Percentiles rank a stretch among this genome's conserved stretches.
Conservation (phyloP, 169 alveolate species). For the Prorocentrum cordatum region DNA sequence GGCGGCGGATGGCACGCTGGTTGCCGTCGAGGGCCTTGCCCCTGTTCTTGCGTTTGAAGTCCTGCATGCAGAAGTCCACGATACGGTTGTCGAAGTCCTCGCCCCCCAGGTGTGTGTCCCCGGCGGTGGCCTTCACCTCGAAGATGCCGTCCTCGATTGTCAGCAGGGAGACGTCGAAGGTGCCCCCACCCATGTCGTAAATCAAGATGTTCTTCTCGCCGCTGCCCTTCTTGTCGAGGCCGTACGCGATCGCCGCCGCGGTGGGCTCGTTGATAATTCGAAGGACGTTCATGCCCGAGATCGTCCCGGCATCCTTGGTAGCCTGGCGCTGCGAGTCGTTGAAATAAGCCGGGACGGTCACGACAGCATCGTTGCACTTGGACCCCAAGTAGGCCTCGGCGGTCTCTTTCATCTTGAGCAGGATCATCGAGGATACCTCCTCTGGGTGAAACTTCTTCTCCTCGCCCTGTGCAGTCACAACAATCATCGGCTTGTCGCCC, state of each 20-base stretch:
- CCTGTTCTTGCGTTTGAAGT: background rate
- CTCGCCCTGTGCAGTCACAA: constrained; percentile 84
- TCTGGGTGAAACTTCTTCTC: constrained; percentile 93
- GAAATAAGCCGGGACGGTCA: constrained; percentile 98
- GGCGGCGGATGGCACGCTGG: background rate
- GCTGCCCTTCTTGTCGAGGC: constrained; percentile 85
- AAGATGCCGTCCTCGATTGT: constrained; percentile 94
- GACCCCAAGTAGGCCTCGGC: constrained; percentile 93
- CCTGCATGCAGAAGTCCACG: background rate
- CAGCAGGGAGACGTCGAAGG: constrained; percentile 76
- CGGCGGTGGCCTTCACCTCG: constrained; percentile 98
- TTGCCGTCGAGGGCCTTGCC: background rate
- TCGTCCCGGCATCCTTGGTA: constrained; percentile 98
- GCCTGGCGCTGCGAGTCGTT: constrained; percentile 98
- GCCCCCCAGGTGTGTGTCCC: constrained; percentile 99
- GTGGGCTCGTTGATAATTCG: constrained; percentile 93
- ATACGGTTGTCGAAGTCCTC: constrained; percentile 92
- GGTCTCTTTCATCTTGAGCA: constrained; percentile 93
- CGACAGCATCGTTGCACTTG: constrained; percentile 92
- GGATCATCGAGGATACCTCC: constrained; percentile 93
- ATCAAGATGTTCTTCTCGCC: constrained; percentile 86
- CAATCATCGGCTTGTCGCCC: constrained; percentile 90
- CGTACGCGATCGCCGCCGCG: constrained; percentile 96
- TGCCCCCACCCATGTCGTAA: constrained; percentile 90
- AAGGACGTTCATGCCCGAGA: constrained; percentile 93